A percentile compares a stretch with the other conserved stretches of the same genome.
Conservation (phyloP, 768 basidiomycete genomes). For the Mycena galopus region DNA sequence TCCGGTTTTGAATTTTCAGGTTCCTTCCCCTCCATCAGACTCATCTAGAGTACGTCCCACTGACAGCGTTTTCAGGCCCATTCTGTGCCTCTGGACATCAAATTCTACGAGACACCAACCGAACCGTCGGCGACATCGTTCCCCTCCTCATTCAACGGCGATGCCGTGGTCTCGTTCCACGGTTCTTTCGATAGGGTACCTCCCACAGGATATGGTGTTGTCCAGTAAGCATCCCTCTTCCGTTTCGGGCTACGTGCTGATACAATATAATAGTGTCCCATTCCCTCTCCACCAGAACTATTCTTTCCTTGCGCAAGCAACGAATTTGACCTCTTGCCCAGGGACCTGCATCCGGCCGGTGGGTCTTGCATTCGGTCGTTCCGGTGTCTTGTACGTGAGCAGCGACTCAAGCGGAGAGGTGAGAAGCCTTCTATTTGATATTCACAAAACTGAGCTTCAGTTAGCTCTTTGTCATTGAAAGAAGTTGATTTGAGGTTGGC, state of each 20-base stretch:
- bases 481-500: not conserved
- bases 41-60: not conserved
- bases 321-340: conserved; percentile 53
- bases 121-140: conserved; percentile 37
- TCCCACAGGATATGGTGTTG: conserved; percentile 62
- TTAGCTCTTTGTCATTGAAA: not conserved
- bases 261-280: conserved; percentile 39
- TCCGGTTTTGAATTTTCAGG: conserved; percentile 57
- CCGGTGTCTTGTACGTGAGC: conserved; percentile 54
- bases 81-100: conserved; percentile 62
- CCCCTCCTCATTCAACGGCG: conserved; percentile 44
- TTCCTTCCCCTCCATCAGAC: conserved; percentile 32
- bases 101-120: conserved; percentile 47
- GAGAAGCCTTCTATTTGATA: conserved; percentile 12
- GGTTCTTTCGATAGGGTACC: conserved; percentile 57
- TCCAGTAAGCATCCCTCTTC: conserved; percentile 44
- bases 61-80: conserved; percentile 51
- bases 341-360: conserved; percentile 60
- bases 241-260: not conserved
- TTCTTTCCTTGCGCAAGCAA: conserved; percentile 54
- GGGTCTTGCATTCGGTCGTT: conserved; percentile 54
- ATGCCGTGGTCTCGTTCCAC: conserved; percentile 60
- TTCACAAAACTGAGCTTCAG: not conserved
- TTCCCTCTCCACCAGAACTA: conserved; percentile 38
- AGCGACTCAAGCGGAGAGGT: conserved; percentile 61